Evolutionary conservation across 768 basidiomycete species (phyloP).

Genomic region (Leccinum fibrillosum): DNA sequence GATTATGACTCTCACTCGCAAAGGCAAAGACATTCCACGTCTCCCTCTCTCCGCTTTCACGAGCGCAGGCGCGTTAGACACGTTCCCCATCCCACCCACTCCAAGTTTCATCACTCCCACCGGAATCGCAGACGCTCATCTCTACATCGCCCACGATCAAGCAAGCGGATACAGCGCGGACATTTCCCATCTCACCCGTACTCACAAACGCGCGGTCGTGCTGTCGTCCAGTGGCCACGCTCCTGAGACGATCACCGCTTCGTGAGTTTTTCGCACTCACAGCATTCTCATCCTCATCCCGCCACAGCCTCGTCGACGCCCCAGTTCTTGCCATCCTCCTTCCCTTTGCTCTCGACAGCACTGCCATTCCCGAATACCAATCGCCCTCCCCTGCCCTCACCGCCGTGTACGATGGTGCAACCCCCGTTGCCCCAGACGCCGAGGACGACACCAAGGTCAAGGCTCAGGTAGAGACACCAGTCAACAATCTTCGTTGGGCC

Average conservation of each 20-base stretch:
- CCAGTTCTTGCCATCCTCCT: constrained; percentile 56
- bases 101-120: constrained; percentile 65
- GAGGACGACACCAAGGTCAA: constrained; percentile 17
- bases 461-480: constrained; percentile 35
- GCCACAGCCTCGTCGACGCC: constrained; percentile 18
- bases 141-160: constrained; percentile 39
- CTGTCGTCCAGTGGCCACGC: constrained; percentile 42
- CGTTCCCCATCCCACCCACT: constrained; percentile 65
- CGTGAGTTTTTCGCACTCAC: constrained; percentile 27
- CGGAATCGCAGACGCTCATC: constrained; percentile 65
- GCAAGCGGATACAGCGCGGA: constrained; percentile 28
- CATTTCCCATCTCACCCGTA: constrained; percentile 36
- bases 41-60: constrained; percentile 76
- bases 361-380: constrained; percentile 39
- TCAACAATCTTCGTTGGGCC: constrained; percentile 63
- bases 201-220: constrained; percentile 62
- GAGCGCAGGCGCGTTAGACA: constrained; percentile 61
- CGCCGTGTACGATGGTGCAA: constrained; percentile 50
- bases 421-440: constrained; percentile 32
- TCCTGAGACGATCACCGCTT: constrained; percentile 40
- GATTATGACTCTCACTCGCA: constrained; percentile 35
- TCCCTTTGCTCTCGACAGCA: constrained; percentile 57
- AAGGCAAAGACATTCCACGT: constrained; percentile 62
- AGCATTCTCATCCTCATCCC: neutral
- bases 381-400: constrained; percentile 37